Evolutionary conservation across 169 alveolate species (phyloP), one percentile per base, ranked within the genome.

Genomic region (Theileria orientalis): DNA sequence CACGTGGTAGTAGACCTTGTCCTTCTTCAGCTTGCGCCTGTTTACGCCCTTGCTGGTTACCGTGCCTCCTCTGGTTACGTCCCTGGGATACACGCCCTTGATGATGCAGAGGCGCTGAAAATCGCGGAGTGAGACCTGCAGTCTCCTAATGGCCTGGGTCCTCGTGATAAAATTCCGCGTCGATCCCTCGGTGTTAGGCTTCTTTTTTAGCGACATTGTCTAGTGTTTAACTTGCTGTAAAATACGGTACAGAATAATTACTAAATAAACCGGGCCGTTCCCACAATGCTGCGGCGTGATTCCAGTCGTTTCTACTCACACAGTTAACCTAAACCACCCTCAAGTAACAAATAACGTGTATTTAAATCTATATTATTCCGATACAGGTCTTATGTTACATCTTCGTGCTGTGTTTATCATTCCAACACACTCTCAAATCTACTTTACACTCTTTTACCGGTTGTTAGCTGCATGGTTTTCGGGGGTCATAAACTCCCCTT

Each of bases 81-180:
- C 99, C 62, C 99, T 88, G 14, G 99, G 99, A 73, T 95, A 98
- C 42, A 98, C 94, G 16, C 99, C 99, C 86, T 98, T 98, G 71
- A 98, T 87, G 57, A 98, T 98, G 84, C 99, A 98, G 9, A 97
- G 91, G 61, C 98, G 84, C 72, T 98, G 97, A 84, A 98, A 98
- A 70, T 96, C 99, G 52, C 92, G 49, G 27, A 82, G 85, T 23
- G 89, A 82, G 44, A 82, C 85, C 60, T 82, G 89, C 19, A 82
- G 76, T 67, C 54, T 72, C 60, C 66, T 82, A 21, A 82, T 52
- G 35, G 89, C 89, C 63, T 82, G 89, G 47, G 78, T 74, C n/a
- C 89, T 72, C 56, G 89, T 82, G 19, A 82, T 74, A 35, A 59
- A 82, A 42, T 73, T 72, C 27, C 79, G 70, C 74, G 89, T 82